Evolutionary conservation across 1,139 yeast genomes (phyloP), one percentile per base, ranked within the genome.

Genomic region (Fermentozyma sake): DNA sequence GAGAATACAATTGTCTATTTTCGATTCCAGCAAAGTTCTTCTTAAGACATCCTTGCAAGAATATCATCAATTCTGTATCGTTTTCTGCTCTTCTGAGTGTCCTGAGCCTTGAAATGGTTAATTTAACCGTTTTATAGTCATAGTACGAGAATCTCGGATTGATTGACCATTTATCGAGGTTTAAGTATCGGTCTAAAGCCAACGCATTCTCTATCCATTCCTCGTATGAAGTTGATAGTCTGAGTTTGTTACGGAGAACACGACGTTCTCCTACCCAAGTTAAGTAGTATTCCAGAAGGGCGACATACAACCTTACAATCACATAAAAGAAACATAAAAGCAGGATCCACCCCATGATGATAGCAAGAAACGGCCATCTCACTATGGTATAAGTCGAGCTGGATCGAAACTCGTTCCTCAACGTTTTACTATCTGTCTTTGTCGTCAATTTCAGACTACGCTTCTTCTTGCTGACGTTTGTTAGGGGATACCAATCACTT

Each of bases 11-110:
- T 35, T 75, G 69, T 23, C 82, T 72, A 43, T 81, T 81, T 48
- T 82, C 91, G 6, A 79, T 77, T 1, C 93, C 91, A 5, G 87
- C 89, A 56, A 81, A 83, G 47, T 83, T 83, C 33, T 75, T 64
- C 45, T 79, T 79, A 19, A 82, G 55, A 43, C 91, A 81, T 4
- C 78, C 78, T 42, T 79, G 86, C 16, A 83, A 55, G 9, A 78
- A 55, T 6, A 71, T 54, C 57, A 75, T 60, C 20, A 81, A 48
- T 22, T 76, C 79, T 11, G 66, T 68, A 16, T 60, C 61, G 9
- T 55, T 45, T 5, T 57, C 46, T 4, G 45, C 41, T 9, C 39
- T 39, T 12, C 77, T 50, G 22, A 68, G 49, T 4, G 41, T 42
- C 21, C 53, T 44, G 31, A 83, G 51, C 33, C 69, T 63, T n/a